Base-by-base conservation (phyloP, 2,329 filamentous ascomycete genomes). In the Aurifilum marmelostoma region DNA sequence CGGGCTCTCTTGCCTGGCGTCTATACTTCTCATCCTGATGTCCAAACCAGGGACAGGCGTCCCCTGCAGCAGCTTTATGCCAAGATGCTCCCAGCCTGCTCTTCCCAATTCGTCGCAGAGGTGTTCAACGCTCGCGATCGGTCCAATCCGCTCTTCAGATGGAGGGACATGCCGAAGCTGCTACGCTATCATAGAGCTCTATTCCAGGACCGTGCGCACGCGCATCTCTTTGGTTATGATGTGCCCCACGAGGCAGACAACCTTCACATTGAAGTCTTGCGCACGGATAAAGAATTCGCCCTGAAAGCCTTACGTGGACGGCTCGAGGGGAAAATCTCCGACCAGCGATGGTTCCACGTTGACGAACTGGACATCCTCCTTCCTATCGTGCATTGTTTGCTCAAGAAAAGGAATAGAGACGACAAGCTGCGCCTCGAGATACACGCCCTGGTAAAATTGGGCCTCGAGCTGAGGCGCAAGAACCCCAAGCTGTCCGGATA, bases 31-130 rank as follows among this genome's bases (percentile, higher is more conserved):
- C 21, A 43, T 1, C 18, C 43, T 1, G 29, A 11, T 18, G 34
- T 47, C 7, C 41, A 39, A 18, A 56, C 34, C 47, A 65, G 27
- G 5, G 67, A 69, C 67, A 69, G 27, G 9, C 67, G 67, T 6
- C 67, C 67, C 6, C 37, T 69, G 16, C 67, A 69, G 27, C 43
- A 50, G 3, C 50, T 56, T n/a, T 69, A 69, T n/a, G 67, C 63
- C 58, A 41, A 2, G 9, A 66, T 69, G 67, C 37, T 69, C 4
- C 29, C 58, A 2, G 67, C 67, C 18, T 69, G 67, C 58, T 66
- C 67, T 9, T 7, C 50, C 24, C 9, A 16, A 27, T 69, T 69
- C 43, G 37, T 69, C 47, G 41, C 63, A 29, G 37, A 61, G 2
- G 63, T 69, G 0, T 47, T 69, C 47, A 8, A 69, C 58, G 27